These are phyloP conservation scores for Bombardia bombarda DNA, from an alignment of 495 filamentous ascomycete species.

Conservation along the genomic window DNA sequence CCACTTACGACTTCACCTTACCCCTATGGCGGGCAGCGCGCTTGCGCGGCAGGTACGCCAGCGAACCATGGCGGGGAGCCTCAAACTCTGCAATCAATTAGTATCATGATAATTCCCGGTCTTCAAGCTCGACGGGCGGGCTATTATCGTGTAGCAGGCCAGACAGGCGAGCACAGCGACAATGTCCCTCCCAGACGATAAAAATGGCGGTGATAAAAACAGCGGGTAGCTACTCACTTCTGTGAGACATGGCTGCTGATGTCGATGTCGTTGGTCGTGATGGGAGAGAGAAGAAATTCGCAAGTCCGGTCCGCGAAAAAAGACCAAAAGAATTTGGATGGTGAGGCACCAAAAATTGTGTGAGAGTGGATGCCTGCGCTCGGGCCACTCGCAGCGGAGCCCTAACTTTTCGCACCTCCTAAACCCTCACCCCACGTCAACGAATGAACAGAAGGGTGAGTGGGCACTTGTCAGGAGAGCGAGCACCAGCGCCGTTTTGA, in stretches of 20 bases:
- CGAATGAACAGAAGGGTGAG: too few relatives aligned
- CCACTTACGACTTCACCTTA: conserved; percentile 91
- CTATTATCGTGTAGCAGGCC: too few relatives aligned
- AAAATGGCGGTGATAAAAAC: conserved; percentile 4
- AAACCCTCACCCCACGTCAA: conserved; percentile 1
- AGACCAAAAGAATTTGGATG: conserved; percentile 5
- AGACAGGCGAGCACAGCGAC: too few relatives aligned
- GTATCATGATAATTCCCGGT: neutral
- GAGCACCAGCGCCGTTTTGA: too few relatives aligned
- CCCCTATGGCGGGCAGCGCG: conserved; percentile 91
- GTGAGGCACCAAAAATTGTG: conserved; percentile 19
- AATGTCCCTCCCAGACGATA: neutral
- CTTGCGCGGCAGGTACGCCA: conserved; percentile 97
- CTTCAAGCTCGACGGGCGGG: neutral
- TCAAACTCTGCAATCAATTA: conserved; percentile 62
- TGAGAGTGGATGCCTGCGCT: conserved; percentile 16
- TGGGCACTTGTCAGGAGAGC: too few relatives aligned
- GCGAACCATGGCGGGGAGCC: conserved; percentile 94
- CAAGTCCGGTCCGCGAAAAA: conserved; percentile 12
- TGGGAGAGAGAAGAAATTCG: conserved; percentile 21
- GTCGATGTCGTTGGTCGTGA: conserved; percentile 13
- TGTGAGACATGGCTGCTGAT: conserved; percentile 30
- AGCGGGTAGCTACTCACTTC: conserved; percentile 21
- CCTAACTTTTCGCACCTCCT: conserved; percentile 20
- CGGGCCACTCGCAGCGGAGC: conserved; percentile 21